phyloP scores from a whole-genome alignment of 257 asterid genomes.

The Lycium barbarum region DNA sequence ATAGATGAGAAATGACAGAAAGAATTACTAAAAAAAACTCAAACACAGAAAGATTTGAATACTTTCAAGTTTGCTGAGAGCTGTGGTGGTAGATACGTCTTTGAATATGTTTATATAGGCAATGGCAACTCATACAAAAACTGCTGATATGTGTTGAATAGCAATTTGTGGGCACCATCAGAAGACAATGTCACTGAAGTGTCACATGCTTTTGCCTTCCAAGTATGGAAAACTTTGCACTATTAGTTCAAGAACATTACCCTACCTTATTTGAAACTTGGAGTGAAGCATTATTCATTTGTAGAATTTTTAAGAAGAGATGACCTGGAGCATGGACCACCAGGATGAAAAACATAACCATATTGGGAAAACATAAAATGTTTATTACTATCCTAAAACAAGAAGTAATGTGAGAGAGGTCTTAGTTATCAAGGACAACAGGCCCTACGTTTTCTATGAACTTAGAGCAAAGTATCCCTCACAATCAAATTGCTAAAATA shows the following conservation, averaged over 20 bases:
- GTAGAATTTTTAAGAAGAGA: neutral
- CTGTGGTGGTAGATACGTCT: neutral
- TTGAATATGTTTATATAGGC: conserved; percentile 7
- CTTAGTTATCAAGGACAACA: neutral
- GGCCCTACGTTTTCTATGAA: neutral
- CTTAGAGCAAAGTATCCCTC: neutral
- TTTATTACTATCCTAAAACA: neutral
- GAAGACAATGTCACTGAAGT: neutral
- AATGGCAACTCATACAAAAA: neutral
- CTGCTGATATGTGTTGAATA: neutral
- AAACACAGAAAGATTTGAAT: neutral
- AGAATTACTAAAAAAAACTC: neutral
- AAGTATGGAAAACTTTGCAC: neutral
- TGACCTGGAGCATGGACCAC: conserved; percentile 6
- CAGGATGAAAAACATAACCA: neutral
- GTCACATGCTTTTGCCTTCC: conserved; percentile 13
- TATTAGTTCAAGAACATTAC: neutral
- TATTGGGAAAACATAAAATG: neutral
- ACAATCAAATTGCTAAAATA: neutral
- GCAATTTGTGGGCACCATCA: neutral
- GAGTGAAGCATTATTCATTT: neutral
- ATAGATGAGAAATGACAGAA: neutral
- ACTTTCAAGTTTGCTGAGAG: neutral
- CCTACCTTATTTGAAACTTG: neutral
- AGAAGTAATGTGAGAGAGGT: neutral